Base-by-base conservation (phyloP, 2,329 filamentous ascomycete genomes). In the Aspergillus novoparasiticus region DNA sequence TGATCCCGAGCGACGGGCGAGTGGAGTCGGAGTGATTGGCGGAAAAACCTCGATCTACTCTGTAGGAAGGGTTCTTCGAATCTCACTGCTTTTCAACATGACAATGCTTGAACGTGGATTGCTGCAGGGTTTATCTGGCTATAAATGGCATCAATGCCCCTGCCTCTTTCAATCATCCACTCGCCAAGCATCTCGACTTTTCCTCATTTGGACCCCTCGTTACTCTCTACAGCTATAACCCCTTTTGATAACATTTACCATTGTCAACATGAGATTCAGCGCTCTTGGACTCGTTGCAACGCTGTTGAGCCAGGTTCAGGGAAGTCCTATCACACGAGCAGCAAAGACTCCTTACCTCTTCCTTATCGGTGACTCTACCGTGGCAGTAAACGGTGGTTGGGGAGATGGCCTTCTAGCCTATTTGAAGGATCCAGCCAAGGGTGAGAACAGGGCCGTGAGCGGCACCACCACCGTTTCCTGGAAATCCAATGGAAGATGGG, bases 361-460 rank as follows among this genome's bases (percentile, higher is more conserved):
- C 36, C 62, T 66, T 6, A 60, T 61, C 4, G 64, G 64, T 8
- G 64, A 66, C 58, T 66, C 63, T 14, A 66, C 64, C 3, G 64
- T 61, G 6, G 64, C 64, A 8, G 30, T 62, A 2, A 45, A 51
- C 28, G 60, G 62, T 10, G 64, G 64, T 21, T 66, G 64, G 64
- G 64, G 64, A 10, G 53, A 66, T 41, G 63, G 62, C 23, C 62
- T 66, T 51, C 50, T 65, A 5, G 26, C 58, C 12, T 51, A 32
- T 19, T 14, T 64, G 0, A 43, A 63, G 5, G 26, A 57, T 19
- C 48, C 54, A 12, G 61, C 62, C 19, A 55, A 59, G 3, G 64
- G 64, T 1, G 43, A 46, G 53, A 66, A 66, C 51, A 60, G 46
- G 28, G 64, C 57, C n/a, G 26, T 57, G 41, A 61, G 58, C 58